phyloP scores from a whole-genome alignment of 306 rosid genomes.

The Cucumis cinereus region DNA sequence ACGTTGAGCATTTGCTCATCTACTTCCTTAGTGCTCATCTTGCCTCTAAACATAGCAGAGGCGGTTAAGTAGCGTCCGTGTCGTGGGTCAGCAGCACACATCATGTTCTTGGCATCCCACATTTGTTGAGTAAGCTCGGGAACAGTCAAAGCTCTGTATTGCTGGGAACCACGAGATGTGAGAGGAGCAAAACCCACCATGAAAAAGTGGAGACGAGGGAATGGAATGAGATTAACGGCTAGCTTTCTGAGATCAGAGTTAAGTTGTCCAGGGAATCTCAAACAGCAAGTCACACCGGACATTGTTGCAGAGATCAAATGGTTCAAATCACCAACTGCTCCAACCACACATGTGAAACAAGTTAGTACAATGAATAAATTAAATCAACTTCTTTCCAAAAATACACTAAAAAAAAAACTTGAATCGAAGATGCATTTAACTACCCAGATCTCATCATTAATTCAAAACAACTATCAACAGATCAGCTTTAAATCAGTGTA shows the following conservation, averaged over 20 bases:
- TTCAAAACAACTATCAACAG: not conserved
- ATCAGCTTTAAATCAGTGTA: not conserved
- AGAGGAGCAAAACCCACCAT: constrained; percentile 71
- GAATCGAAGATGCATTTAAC: not conserved
- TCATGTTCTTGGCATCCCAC: constrained; percentile 84
- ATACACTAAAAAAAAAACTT: no score
- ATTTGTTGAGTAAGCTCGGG: constrained; percentile 77
- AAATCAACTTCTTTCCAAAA: not conserved
- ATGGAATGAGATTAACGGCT: constrained; percentile 56
- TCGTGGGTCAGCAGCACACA: constrained; percentile 71
- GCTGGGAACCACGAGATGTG: constrained; percentile 69
- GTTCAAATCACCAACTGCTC: constrained; percentile 58
- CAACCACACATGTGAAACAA: not conserved
- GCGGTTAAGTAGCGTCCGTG: constrained; percentile 66
- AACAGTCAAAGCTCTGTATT: constrained; percentile 53
- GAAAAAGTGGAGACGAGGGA: constrained; percentile 66
- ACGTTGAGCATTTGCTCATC: constrained; percentile 72
- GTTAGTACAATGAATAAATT: not conserved
- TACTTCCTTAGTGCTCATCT: constrained; percentile 75
- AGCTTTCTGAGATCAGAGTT: constrained; percentile 61
- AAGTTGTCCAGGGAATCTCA: constrained; percentile 68
- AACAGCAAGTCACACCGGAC: constrained; percentile 84
- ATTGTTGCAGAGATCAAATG: constrained; percentile 74
- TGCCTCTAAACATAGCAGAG: constrained; percentile 64
- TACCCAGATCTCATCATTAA: not conserved